Conservation (phyloP, 768 basidiomycete species). For the Mycena leptocephala region DNA sequence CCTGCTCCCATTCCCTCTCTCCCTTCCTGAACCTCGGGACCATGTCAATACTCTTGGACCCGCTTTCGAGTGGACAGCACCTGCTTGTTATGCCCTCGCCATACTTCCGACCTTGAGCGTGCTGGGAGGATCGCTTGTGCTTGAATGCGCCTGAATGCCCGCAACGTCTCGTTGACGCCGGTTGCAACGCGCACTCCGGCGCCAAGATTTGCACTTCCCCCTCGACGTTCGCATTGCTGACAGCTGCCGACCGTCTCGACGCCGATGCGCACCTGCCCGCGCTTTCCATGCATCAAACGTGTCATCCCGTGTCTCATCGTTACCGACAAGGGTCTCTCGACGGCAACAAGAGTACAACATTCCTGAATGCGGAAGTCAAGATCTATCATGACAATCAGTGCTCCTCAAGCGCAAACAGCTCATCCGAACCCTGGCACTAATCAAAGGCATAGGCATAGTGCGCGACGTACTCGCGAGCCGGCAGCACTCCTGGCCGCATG, state of each 20-base stretch:
- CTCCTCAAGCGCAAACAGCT: not conserved
- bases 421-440: not conserved
- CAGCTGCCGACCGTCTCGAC: not conserved
- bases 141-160: not conserved
- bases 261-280: not conserved
- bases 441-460: no score
- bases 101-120: not conserved
- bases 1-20: not conserved
- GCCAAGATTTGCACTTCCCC: not conserved
- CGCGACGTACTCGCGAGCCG: no score
- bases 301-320: not conserved
- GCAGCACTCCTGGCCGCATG: no score
- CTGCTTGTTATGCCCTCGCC: not conserved
- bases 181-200: not conserved
- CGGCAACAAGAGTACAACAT: not conserved
- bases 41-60: not conserved
- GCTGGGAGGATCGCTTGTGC: not conserved
- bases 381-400: not conserved
- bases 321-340: not conserved
- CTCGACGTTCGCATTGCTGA: not conserved
- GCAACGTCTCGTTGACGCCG: not conserved
- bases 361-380: not conserved
- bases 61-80: not conserved
- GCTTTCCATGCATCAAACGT: not conserved
- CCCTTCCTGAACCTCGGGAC: not conserved